Base-by-base conservation (phyloP, 2,329 filamentous ascomycete genomes). In the Ceratocystis colombiana region DNA sequence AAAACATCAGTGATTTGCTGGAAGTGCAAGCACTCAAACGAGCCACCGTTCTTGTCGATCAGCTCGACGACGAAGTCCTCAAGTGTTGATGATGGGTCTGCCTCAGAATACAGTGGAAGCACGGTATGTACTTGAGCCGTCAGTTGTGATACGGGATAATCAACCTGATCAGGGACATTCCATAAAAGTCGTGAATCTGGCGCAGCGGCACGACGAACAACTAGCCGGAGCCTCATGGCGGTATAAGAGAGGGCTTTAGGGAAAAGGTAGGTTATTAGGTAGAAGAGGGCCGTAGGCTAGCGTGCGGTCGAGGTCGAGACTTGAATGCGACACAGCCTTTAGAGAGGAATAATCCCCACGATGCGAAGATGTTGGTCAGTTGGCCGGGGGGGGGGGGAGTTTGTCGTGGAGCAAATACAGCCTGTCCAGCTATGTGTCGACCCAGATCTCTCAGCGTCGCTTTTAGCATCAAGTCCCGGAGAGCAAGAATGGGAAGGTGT, bases 41-140 rank as follows among this genome's bases (percentile, higher is more conserved):
- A 85, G 20, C 76, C 78, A n/a, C 81, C 81, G 46, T 77, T 75
- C 33, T 72, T 71, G 66, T 81, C 79, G 22, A 75, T 75, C 2
- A 96, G 80, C 75, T 95, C 89, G 37, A 96, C 89, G 7, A 83
- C 83, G 74, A 97, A 97, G 73, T 96, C 90, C 72, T 96, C 92
- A 2, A 96, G 77, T 0, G 90, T 90, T 90, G 90, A 96, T 68
- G 90, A 80, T 50, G 81, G 80, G 66, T 86, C 85, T n/a, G 30
- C 4, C 20, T 28, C 61, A 3, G 37, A 62, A 25, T 28, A 62
- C 0, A 97, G 83, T 0, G 92, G 91, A 1, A 96, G 78, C 17
- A 88, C 81, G 55, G 89, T 84, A 75, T 95, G 92, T 70, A 96
- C 79, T 68, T 90, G 83, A 69, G 88, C 84, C 46, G 96, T 79